Evolutionary conservation across 805 yeast species (phyloP).

Genomic region (Torulaspora franciscae): DNA sequence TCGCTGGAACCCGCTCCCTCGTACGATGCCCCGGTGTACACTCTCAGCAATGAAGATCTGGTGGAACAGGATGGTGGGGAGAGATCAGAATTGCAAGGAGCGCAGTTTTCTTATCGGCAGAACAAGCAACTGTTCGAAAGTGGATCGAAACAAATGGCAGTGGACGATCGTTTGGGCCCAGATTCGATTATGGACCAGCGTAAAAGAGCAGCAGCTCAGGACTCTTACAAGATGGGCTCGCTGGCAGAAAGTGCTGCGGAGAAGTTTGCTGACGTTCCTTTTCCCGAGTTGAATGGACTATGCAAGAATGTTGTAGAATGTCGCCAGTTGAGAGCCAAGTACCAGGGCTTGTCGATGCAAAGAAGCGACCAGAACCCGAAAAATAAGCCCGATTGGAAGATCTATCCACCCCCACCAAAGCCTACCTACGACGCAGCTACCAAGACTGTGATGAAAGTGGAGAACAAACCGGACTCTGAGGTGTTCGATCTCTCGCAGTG

Average conservation of each 20-base stretch:
- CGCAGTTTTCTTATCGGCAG: constrained; percentile 35
- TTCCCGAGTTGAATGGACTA: constrained; percentile 61
- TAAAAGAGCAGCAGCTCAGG: constrained; percentile 5
- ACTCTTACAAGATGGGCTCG: constrained; percentile 43
- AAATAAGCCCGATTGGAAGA: constrained; percentile 63
- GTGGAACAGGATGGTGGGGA: constrained; percentile 12
- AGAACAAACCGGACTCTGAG: constrained; percentile 40
- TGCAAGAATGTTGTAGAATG: constrained; percentile 61
- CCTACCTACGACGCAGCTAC: constrained; percentile 72
- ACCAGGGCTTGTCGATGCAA: constrained; percentile 68
- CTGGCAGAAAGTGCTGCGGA: constrained; percentile 47
- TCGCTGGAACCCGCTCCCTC: constrained; percentile 31
- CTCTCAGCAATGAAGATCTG: constrained; percentile 6
- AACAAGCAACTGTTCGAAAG: constrained; percentile 30
- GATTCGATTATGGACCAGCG: constrained; percentile 20
- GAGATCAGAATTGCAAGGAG: constrained; percentile 13
- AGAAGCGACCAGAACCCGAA: constrained; percentile 78
- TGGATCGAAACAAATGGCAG: constrained; percentile 29
- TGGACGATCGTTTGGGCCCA: constrained; percentile 24
- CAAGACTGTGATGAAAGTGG: constrained; percentile 45
- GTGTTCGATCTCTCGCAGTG: constrained; percentile 42
- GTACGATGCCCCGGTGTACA: constrained; percentile 21
- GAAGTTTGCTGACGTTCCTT: constrained; percentile 53
- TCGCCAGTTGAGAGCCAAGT: constrained; percentile 69
- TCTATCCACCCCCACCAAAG: constrained; percentile 91